Evolutionary conservation across 805 yeast species (phyloP).

Genomic region (Candida methanosorbosa): DNA sequence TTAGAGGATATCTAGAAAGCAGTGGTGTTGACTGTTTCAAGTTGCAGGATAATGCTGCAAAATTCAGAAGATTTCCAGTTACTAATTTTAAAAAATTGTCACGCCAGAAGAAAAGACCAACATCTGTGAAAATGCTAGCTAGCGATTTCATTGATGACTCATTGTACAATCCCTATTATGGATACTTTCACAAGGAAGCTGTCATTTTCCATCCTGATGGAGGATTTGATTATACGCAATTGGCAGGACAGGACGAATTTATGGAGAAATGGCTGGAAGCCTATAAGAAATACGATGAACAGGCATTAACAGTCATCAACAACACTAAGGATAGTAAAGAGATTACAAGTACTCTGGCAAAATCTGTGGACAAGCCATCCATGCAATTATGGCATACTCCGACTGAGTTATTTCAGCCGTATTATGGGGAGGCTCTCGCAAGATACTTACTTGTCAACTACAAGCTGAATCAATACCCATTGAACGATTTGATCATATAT

Average conservation of each 20-base stretch:
- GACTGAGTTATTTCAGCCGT: slow-evolving; percentile 76
- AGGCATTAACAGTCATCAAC: slow-evolving; percentile 9
- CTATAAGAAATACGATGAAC: slow-evolving; percentile 42
- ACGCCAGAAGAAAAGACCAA: slow-evolving; percentile 41
- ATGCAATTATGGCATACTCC: slow-evolving; percentile 87
- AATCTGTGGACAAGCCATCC: slow-evolving; percentile 24
- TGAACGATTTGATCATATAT: slow-evolving; percentile 63
- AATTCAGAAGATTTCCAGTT: slow-evolving; percentile 35
- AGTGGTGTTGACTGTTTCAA: slow-evolving; percentile 29
- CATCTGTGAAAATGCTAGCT: slow-evolving; percentile 57
- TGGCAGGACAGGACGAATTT: slow-evolving; percentile 61
- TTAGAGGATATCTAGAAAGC: too few relatives aligned
- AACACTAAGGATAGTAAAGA: neutral
- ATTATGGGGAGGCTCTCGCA: slow-evolving; percentile 81
- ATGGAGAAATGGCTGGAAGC: slow-evolving; percentile 59
- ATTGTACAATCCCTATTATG: slow-evolving; percentile 71
- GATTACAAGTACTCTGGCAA: neutral
- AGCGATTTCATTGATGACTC: slow-evolving; percentile 82
- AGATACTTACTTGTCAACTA: slow-evolving; percentile 67
- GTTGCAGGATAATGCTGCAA: slow-evolving; percentile 17
- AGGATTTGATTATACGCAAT: slow-evolving; percentile 53
- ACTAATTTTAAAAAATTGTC: slow-evolving; percentile 28
- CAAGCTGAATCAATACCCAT: slow-evolving; percentile 59
- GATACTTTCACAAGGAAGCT: slow-evolving; percentile 73
- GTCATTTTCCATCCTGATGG: slow-evolving; percentile 62